Base-by-base conservation (phyloP, 441 rosid species). In the Populus hybrid region DNA sequence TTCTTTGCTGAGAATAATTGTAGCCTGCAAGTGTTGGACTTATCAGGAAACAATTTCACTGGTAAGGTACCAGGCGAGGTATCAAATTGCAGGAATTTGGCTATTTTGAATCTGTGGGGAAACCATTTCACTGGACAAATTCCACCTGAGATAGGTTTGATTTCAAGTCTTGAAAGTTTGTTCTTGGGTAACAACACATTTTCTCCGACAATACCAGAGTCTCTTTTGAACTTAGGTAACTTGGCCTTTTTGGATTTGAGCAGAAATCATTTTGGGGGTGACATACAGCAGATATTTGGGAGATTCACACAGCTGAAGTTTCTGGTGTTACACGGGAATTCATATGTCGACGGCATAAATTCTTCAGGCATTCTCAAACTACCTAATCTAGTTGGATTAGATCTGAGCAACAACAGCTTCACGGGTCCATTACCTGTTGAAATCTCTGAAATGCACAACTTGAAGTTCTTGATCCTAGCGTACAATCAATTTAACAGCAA, bases 371-470 rank as follows among this genome's bases (percentile, higher is more conserved):
- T 94, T 83, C 89, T 93, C 66, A 79, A 80, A 71, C 81, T 94
- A 28, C 82, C 81, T 2, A 89, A 85, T 68, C 26, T 94, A 66
- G 78, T 74, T 14, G 79, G 91, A 78, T 85, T 94, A 79, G 98
- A 94, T 84, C 83, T 93, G 77, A 91, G 98, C 84, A 80, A 6
- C 84, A 94, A 94, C 87, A 89, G 85, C 16, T 91, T 94, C 75
- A 82, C 91, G 0, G 97, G 95, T 21, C 83, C 76, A 61, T 85
- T 94, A 74, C 98, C 98, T 2, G 67, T 84, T 32, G 93, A 88
- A 74, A 70, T 89, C 69, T 89, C 89, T 8, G 74, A 72, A 79
- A 85, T 91, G 84, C 84, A 16, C 28, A 84, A 85, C 71, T 83
- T 94, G 86, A 87, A 89, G 83, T 85, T 79, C 87, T 85, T 94